A percentile compares a stretch with the other conserved stretches of the same genome.
Conservation (phyloP, 108 stramenopile genomes). For the Conticribra weissflogii region DNA sequence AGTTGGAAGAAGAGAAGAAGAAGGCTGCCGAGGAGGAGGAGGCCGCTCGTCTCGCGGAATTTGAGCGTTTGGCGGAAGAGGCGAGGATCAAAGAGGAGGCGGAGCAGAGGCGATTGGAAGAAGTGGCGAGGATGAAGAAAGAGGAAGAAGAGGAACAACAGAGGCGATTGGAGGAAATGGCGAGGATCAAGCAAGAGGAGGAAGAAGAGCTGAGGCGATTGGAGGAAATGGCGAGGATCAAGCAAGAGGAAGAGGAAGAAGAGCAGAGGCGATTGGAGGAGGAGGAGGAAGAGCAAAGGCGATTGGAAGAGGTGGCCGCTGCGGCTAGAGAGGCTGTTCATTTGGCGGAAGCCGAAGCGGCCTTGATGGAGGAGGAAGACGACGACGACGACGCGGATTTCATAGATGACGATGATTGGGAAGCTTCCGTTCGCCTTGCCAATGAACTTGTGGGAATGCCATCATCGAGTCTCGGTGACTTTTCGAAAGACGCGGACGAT, state of each 20-base stretch:
- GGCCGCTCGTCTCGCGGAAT: neutral
- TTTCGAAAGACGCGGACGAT: constrained; percentile 5
- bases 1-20: neutral
- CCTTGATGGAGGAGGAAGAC: constrained; percentile 29
- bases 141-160: neutral
- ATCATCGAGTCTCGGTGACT: neutral
- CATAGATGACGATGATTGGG: constrained; percentile 38
- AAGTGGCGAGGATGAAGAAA: neutral
- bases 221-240: neutral
- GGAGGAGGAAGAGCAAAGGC: constrained; percentile 13
- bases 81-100: constrained; percentile 8
- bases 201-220: neutral
- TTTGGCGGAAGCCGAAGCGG: constrained; percentile 29
- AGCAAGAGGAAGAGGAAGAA: constrained; percentile 1
- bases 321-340: constrained; percentile 32
- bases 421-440: constrained; percentile 43
- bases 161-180: neutral
- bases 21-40: neutral
- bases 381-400: constrained; percentile 35
- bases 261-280: constrained; percentile 4
- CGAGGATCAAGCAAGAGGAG: neutral
- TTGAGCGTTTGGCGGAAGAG: constrained; percentile 7
- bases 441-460: constrained; percentile 36
- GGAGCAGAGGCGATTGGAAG: neutral
- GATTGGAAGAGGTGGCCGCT: constrained; percentile 16